Evolutionary conservation across 2,329 filamentous ascomycete species (phyloP).

Genomic region (Alternaria ethzedia): DNA sequence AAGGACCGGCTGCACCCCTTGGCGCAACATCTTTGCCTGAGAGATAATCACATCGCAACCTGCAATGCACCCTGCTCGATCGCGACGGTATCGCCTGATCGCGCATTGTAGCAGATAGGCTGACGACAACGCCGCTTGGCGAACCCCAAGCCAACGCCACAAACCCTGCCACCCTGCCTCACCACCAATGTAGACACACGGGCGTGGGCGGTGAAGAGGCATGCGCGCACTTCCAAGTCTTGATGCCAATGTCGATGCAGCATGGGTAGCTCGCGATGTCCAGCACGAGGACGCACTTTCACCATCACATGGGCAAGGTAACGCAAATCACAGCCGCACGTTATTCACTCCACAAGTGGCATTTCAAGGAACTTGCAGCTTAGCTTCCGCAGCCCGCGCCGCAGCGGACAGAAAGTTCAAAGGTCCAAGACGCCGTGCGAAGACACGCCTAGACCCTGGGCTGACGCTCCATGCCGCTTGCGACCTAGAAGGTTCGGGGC

Average conservation of each 20-base stretch:
- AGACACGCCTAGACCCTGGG: conserved; percentile 1
- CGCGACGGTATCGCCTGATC: background rate
- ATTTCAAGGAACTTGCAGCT: background rate
- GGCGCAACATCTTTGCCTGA: background rate
- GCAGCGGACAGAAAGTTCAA: background rate
- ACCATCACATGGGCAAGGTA: background rate
- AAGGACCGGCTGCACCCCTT: background rate
- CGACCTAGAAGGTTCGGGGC: background rate
- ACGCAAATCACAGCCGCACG: background rate
- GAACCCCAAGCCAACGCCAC: background rate
- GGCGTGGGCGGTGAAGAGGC: background rate
- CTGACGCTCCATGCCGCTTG: background rate
- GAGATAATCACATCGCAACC: background rate
- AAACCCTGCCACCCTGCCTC: background rate
- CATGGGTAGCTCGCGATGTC: background rate
- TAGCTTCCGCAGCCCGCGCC: conserved; percentile 1
- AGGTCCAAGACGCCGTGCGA: background rate
- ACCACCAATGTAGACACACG: background rate
- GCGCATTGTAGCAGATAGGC: background rate
- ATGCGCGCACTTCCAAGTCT: background rate
- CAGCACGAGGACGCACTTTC: background rate
- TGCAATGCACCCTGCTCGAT: background rate
- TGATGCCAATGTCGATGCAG: background rate
- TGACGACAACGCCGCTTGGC: background rate
- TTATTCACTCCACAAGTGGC: background rate